Conservation (phyloP, 768 basidiomycete species). For the Imleria badia region DNA sequence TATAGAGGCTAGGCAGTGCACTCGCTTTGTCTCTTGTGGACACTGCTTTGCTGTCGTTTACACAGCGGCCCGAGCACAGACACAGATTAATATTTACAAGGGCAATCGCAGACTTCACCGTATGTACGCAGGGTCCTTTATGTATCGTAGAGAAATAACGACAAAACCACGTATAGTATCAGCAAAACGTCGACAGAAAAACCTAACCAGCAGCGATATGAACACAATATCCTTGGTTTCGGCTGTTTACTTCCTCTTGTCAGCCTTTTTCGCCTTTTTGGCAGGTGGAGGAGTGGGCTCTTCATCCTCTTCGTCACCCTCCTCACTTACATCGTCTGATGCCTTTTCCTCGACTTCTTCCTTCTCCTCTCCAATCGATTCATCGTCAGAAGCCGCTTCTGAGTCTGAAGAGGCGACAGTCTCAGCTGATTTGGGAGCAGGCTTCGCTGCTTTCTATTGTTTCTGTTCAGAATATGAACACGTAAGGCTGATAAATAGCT, state of each 20-base stretch:
- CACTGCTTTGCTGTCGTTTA: slow-evolving; percentile 35
- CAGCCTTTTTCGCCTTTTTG: slow-evolving; percentile 31
- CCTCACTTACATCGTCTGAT: slow-evolving; percentile 25
- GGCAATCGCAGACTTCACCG: not conserved
- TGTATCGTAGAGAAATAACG: slow-evolving; percentile 29
- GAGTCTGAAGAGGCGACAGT: slow-evolving; percentile 31
- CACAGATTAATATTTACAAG: slow-evolving; percentile 4
- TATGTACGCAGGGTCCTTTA: slow-evolving; percentile 6
- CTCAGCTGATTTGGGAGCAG: slow-evolving; percentile 23
- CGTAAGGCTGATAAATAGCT: slow-evolving; percentile 11
- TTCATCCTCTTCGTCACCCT: slow-evolving; percentile 26
- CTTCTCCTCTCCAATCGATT: slow-evolving; percentile 27
- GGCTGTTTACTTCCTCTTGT: slow-evolving; percentile 24
- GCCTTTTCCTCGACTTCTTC: slow-evolving; percentile 16
- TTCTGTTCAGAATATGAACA: slow-evolving; percentile 14
- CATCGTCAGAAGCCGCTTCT: slow-evolving; percentile 27
- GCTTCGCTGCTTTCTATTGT: slow-evolving; percentile 26
- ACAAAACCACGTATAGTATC: slow-evolving; percentile 29
- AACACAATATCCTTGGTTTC: slow-evolving; percentile 4
- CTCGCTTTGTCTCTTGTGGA: slow-evolving; percentile 25
- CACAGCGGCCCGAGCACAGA: slow-evolving; percentile 15
- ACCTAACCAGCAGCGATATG: slow-evolving; percentile 1
- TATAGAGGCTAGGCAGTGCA: slow-evolving; percentile 26
- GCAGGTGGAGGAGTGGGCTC: slow-evolving; percentile 30
- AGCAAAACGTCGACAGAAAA: slow-evolving; percentile 8